Percentiles rank a stretch among this genome's conserved stretches.
These are phyloP conservation scores for Diacronema lutheri DNA, from an alignment of 78 protist genomes.

Conservation along the genomic window DNA sequence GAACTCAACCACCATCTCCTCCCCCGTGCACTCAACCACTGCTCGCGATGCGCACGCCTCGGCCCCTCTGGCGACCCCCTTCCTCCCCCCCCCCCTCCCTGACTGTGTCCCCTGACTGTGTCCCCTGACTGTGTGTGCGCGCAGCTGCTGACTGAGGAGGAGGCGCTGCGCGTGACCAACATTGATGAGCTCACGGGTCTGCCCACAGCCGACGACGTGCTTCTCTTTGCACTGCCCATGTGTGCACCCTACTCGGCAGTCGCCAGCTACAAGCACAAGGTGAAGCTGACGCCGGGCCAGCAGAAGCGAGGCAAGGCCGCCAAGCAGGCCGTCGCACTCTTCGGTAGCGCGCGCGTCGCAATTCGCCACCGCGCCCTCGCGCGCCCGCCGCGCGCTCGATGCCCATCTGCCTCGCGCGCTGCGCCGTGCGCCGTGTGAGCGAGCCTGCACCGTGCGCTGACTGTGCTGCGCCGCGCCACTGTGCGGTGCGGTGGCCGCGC, in stretches of 20 bases:
- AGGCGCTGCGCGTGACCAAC: slow-evolving; percentile 31
- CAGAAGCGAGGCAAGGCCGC: slow-evolving; percentile 79
- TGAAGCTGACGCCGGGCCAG: slow-evolving; percentile 83
- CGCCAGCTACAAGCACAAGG: slow-evolving; percentile 62
- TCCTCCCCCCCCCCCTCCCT: not conserved
- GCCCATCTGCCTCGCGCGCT: no score
- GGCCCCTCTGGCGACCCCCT: not conserved
- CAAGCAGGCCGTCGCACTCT: not conserved
- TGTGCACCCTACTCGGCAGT: slow-evolving; percentile 59
- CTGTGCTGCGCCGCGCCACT: no score
- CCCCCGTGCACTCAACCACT: no score
- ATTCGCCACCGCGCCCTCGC: not conserved
- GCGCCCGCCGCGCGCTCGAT: not conserved
- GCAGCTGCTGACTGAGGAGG: slow-evolving; percentile 35
- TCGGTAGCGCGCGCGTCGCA: not conserved
- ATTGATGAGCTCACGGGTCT: slow-evolving; percentile 54
- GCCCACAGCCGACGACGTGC: slow-evolving; percentile 53
- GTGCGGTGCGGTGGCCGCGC: no score
- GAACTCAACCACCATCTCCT: no score
- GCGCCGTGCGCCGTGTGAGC: no score
- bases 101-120: not conserved
- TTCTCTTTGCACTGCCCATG: slow-evolving; percentile 80
- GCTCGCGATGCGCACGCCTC: not conserved
- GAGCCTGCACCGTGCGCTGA: not conserved
- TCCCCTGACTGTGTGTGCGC: no score